These are phyloP conservation scores for Geotrichum restrictum DNA, from an alignment of 1,139 yeast species.

Conservation along the genomic window DNA sequence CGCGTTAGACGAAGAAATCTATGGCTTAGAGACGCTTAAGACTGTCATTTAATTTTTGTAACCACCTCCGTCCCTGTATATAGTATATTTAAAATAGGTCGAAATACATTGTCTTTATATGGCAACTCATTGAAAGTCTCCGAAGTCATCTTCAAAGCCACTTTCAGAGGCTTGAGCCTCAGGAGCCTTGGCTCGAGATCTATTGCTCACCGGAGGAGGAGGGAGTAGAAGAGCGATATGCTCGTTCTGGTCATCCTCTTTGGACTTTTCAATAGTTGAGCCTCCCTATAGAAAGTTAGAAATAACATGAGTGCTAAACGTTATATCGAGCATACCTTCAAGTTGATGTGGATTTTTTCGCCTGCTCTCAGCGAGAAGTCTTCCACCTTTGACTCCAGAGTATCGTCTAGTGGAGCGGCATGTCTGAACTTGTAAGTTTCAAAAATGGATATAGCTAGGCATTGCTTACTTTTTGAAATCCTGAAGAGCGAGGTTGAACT, in stretches of 20 bases:
- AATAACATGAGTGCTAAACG: neutral
- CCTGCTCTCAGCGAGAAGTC: conserved; percentile 35
- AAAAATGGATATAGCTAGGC: neutral
- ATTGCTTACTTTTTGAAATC: conserved; percentile 32
- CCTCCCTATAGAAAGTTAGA: conserved; percentile 6
- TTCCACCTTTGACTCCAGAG: conserved; percentile 21
- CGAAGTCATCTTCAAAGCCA: conserved; percentile 42
- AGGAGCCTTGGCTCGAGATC: conserved; percentile 17
- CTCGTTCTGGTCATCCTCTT: conserved; percentile 16
- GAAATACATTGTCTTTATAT: neutral
- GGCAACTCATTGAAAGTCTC: conserved; percentile 40
- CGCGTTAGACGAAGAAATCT: conserved; percentile 53
- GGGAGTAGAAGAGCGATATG: conserved; percentile 27
- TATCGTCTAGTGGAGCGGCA: conserved; percentile 25
- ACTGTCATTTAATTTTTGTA: neutral
- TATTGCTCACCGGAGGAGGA: conserved; percentile 25
- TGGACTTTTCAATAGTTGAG: conserved; percentile 2
- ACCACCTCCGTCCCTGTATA: conserved; percentile 2
- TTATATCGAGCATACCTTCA: conserved; percentile 23
- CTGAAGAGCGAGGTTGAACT: conserved; percentile 42
- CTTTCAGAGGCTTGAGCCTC: conserved; percentile 25
- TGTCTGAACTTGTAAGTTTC: conserved; percentile 21
- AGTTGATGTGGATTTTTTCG: conserved; percentile 29
- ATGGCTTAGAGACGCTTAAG: conserved; percentile 60
- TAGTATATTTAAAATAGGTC: conserved; percentile 1